Conservation (phyloP, 345 rosid genomes). For the Salix caprea region DNA sequence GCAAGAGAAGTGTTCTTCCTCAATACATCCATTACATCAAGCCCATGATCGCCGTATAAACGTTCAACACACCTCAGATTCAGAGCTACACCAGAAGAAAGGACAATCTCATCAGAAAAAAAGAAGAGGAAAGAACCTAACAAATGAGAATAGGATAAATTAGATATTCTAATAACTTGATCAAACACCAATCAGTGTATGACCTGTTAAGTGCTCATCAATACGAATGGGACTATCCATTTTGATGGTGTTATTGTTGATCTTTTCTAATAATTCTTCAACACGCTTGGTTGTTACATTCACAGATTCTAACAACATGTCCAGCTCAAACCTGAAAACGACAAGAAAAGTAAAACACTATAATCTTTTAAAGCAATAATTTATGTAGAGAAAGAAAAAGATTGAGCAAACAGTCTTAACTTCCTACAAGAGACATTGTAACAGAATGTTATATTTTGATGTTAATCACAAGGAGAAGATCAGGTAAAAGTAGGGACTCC, state of each 20-base stretch:
- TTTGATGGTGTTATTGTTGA: constrained; percentile 58
- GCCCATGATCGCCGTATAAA: constrained; percentile 94
- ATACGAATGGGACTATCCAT: constrained; percentile 49
- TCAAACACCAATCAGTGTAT: constrained; percentile 15
- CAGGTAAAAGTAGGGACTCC: not conserved
- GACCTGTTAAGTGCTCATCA: constrained; percentile 88
- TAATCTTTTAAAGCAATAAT: constrained; percentile 3
- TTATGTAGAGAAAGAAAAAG: not conserved
- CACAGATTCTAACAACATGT: constrained; percentile 92
- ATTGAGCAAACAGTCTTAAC: not conserved
- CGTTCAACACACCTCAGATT: constrained; percentile 95
- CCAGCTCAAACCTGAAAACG: constrained; percentile 84
- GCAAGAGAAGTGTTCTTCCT: constrained; percentile 82
- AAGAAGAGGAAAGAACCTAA: constrained; percentile 7
- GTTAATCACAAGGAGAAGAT: not conserved
- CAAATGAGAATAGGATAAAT: constrained; percentile 6
- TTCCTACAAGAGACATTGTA: not conserved
- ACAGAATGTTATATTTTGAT: not conserved
- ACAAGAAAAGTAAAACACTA: constrained; percentile 7
- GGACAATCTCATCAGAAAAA: not conserved
- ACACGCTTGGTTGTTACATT: constrained; percentile 75
- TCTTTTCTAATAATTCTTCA: constrained; percentile 75
- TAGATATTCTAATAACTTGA: constrained; percentile 2
- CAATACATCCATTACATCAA: constrained; percentile 85
- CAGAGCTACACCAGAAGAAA: constrained; percentile 50